Evolutionary conservation across 2,329 filamentous ascomycete species (phyloP), one percentile per base, ranked within the genome.

Genomic region (Aspergillus awamori): DNA sequence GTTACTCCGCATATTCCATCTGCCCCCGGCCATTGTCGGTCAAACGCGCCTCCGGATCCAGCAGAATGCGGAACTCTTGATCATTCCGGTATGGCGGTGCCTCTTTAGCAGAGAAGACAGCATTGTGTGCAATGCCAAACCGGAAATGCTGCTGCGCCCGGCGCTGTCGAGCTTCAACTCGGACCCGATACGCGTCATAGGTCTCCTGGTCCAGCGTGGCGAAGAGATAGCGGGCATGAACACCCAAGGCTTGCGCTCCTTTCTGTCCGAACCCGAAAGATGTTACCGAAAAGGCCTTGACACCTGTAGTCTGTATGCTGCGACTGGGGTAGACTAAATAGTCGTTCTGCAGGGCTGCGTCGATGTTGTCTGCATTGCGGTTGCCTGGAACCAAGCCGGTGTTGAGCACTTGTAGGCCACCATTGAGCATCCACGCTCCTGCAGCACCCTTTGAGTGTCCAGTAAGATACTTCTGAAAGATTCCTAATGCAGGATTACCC

Each of bases 341-440:
- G 76, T 97, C 93, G 69, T 93, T 97, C 84, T 97, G 92, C 89
- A 98, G 94, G 69, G 92, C 83, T 73, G 92, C 86, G 75, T 98
- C 93, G 59, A 98, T 87, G 68, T 98, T 97, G 83, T 98, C 93
- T 55, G 94, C 93, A 71, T 98, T 98, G 72, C 92, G 89, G 82
- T 98, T 97, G 62, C 93, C 93, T 11, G 93, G 93, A 13, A 98
- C 92, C 49, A 97, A 83, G 72, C 94, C 93, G 49, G 86, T 89
- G 84, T 97, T 95, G 69, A 98, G 87, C 45, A 96, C 91, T 78
- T 98, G 93, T 75, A 98, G 83, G 77, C 91, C 93, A 67, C 94
- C 93, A 83, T 98, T 97, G 85, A 97, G 87, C 93, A 97, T 97
- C 92, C 93, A 98, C 39, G 93, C 93, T 82, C 93, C 93, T 60